These are phyloP conservation scores for Cadophora malorum DNA, from an alignment of 2,329 filamentous ascomycete genomes.

Conservation along the genomic window DNA sequence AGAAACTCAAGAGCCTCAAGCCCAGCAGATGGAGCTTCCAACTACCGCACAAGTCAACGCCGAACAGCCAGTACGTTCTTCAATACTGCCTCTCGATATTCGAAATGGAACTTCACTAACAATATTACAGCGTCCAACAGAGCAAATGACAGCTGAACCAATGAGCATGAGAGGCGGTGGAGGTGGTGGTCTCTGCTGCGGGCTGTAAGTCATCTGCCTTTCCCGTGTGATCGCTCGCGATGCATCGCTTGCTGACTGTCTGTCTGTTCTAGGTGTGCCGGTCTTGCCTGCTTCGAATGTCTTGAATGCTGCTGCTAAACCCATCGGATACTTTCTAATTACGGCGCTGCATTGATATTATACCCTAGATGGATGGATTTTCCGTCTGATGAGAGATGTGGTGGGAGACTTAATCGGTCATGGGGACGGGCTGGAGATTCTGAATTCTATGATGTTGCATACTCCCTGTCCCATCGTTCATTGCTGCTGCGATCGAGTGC, in stretches of 20 bases:
- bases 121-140: conserved; percentile 33
- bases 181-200: conserved; percentile 40
- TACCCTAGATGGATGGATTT: conserved; percentile 25
- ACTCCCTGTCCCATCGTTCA: background rate
- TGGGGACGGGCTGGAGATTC: background rate
- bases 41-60: conserved; percentile 27
- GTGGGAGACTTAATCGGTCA: background rate
- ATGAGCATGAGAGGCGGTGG: conserved; percentile 40
- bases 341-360: conserved; percentile 24
- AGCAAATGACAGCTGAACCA: conserved; percentile 43
- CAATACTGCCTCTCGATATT: conserved; percentile 37
- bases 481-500: background rate
- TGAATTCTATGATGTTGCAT: background rate
- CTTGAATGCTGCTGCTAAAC: conserved; percentile 43
- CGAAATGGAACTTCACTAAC: conserved; percentile 37
- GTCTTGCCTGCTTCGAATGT: conserved; percentile 43
- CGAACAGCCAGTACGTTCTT: conserved; percentile 41
- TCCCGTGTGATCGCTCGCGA: background rate
- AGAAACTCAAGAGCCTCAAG: conserved; percentile 42
- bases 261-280: conserved; percentile 37
- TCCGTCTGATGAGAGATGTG: conserved; percentile 7
- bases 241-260: conserved; percentile 15
- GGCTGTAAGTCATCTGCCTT: conserved; percentile 36
- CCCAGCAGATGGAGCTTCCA: conserved; percentile 40
- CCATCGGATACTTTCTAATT: conserved; percentile 11